Percentiles rank a stretch among this genome's conserved stretches.
phyloP scores from a whole-genome alignment of 2,329 filamentous ascomycete genomes.

The Nannizzia gypsea region DNA sequence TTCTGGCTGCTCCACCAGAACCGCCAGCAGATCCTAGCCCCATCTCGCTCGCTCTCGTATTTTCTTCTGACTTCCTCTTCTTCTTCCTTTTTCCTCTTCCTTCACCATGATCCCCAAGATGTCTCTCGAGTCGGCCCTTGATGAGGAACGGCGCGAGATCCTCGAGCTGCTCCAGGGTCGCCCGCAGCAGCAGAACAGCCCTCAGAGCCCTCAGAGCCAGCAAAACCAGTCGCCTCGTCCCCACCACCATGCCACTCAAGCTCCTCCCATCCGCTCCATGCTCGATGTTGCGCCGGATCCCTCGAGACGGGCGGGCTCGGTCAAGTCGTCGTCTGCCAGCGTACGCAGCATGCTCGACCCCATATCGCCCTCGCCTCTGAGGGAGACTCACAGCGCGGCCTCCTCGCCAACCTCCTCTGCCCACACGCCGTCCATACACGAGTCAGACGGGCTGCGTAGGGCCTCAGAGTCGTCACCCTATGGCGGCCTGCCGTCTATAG shows the following conservation, averaged over 20 bases:
- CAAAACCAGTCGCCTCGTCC: slow-evolving; percentile 31
- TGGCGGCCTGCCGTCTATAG: slow-evolving; percentile 16
- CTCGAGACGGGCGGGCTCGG: slow-evolving; percentile 26
- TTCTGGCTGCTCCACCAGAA: neutral
- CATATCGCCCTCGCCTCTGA: slow-evolving; percentile 23
- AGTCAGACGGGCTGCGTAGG: slow-evolving; percentile 27
- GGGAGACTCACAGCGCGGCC: slow-evolving; percentile 23
- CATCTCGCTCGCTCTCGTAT: neutral
- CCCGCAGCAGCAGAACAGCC: slow-evolving; percentile 7
- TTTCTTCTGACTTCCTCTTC: neutral
- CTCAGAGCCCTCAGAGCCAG: slow-evolving; percentile 19
- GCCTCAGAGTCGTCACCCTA: slow-evolving; percentile 23
- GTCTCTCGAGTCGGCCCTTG: slow-evolving; percentile 65
- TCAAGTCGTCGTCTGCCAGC: slow-evolving; percentile 14
- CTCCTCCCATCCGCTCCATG: slow-evolving; percentile 59
- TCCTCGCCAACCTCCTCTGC: slow-evolving; percentile 24
- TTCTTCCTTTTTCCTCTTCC: neutral
- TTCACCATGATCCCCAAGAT: slow-evolving; percentile 34
- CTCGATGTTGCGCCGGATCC: slow-evolving; percentile 45
- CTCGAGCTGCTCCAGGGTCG: slow-evolving; percentile 53
- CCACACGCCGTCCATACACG: slow-evolving; percentile 18
- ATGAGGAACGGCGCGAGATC: slow-evolving; percentile 65
- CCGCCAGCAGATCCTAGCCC: neutral
- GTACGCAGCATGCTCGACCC: slow-evolving; percentile 30
- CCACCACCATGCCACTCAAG: slow-evolving; percentile 47